Base-by-base conservation (phyloP, 2,329 filamentous ascomycete species). In the Claviceps spartinae region DNA sequence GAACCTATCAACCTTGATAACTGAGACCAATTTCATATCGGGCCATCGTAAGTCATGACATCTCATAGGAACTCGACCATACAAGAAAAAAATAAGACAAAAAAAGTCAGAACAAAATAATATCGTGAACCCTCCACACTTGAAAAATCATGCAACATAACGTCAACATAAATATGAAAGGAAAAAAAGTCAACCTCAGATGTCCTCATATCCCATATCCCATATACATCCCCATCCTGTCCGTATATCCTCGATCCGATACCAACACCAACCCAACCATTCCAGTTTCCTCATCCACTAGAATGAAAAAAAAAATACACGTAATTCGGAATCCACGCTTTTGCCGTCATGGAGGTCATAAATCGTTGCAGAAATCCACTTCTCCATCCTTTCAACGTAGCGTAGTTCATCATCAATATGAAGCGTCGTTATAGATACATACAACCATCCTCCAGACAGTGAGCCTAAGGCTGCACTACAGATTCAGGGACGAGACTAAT, bases 401-500 rank as follows among this genome's bases (percentile, higher is more conserved):
- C 30, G 30, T 34, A 34, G 9, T 11, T 34, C 30, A 34, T 34
- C 9, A 34, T 34, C 30, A 34, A 30, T 8, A 30, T 30, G 26
- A 30, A 34, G 30, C 9, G 4, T 34, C 9, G 30, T 34, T 34
- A 34, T 34, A 34, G 30, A 30, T 8, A 30, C 6, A 30, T 8
- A 30, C 6, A 34, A 9, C 13, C 42, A 14, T 62, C 61, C 54
- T 67, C 62, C 46, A 65, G 53, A 53, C 66, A 65, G 47, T 64
- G 62, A 45, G 62, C 18, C 63, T 72, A 60, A 48, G 62, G 58
- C 54, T 59, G 58, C 22, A 54, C 55, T 61, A 66, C 63, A 49
- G 59, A 55, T 53, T 69, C 67, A 2, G 65, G 64, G 50, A 66
- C 66, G 18, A 68, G 60, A 53, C 67, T 70, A 47, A 70, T 57